A percentile compares a stretch with the other conserved stretches of the same genome.
These are phyloP conservation scores for Solanum bukasovii DNA, from an alignment of 257 asterid species.

Conservation along the genomic window DNA sequence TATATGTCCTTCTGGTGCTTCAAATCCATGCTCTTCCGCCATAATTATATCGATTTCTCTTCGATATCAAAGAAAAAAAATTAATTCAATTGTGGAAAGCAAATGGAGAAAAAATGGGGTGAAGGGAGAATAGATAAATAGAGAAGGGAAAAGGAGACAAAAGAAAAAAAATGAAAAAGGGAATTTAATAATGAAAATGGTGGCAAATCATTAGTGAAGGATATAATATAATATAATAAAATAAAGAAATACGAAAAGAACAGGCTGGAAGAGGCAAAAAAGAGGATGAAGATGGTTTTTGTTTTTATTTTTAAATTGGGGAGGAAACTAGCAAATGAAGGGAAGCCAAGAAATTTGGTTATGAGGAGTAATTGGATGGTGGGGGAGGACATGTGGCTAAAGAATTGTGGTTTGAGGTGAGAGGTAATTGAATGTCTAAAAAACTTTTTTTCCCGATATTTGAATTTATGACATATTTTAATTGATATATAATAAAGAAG, in stretches of 20 bases:
- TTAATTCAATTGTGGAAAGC: neutral
- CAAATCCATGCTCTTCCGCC: conserved; percentile 88
- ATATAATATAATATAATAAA: neutral
- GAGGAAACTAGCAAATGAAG: neutral
- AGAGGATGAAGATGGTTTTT: conserved; percentile 16
- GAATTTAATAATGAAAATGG: conserved; percentile 13
- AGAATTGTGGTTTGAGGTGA: neutral
- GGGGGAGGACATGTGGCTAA: neutral
- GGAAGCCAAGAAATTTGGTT: neutral
- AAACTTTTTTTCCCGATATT: too few species aligned
- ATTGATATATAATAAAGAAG: neutral
- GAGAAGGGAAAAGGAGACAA: conserved; percentile 17
- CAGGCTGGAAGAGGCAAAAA: conserved; percentile 40
- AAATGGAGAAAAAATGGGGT: neutral
- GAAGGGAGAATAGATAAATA: conserved; percentile 3
- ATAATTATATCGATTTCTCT: conserved; percentile 9
- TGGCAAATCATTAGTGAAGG: conserved; percentile 2
- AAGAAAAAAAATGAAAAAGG: neutral
- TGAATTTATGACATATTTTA: too few species aligned
- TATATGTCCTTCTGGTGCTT: conserved; percentile 69
- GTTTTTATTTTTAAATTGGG: neutral
- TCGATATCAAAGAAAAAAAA: neutral
- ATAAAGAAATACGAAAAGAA: conserved; percentile 12
- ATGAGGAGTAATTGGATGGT: neutral
- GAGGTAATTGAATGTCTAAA: neutral